Conservation (phyloP, 2,329 filamentous ascomycete genomes). For the Aspergillus sp. region DNA sequence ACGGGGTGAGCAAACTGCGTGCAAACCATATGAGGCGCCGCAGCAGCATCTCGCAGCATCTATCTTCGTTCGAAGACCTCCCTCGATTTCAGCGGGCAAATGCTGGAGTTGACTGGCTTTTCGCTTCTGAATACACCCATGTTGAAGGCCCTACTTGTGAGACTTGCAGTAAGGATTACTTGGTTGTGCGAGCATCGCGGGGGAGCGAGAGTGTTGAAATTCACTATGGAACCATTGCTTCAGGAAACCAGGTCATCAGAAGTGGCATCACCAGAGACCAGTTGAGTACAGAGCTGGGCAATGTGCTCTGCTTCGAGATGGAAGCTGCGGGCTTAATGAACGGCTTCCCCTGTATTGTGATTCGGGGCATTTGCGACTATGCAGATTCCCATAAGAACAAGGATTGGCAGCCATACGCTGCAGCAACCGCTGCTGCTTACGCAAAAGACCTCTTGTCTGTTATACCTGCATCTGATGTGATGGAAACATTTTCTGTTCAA, state of each 20-base stretch:
- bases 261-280: constrained; percentile 14
- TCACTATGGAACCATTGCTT: not conserved
- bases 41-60: not conserved
- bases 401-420: not conserved
- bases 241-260: constrained; percentile 3
- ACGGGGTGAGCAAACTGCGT: constrained; percentile 10
- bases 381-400: constrained; percentile 9
- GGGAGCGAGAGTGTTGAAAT: not conserved
- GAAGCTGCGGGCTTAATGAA: constrained; percentile 4
- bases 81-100: not conserved
- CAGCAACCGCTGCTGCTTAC: not conserved
- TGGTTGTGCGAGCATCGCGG: too few relatives aligned
- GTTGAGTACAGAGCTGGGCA: constrained; percentile 18
- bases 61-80: not conserved
- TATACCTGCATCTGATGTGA: not conserved
- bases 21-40: not conserved
- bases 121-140: not conserved
- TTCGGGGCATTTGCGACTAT: constrained; percentile 16
- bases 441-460: not conserved
- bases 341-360: not conserved
- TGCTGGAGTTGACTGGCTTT: not conserved
- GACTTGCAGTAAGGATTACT: not conserved
- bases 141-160: not conserved
- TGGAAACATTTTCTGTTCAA: not conserved
- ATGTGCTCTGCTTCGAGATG: not conserved